Base-by-base conservation (phyloP, 2,329 filamentous ascomycete genomes). In the Ceratocystiopsis sp. region DNA sequence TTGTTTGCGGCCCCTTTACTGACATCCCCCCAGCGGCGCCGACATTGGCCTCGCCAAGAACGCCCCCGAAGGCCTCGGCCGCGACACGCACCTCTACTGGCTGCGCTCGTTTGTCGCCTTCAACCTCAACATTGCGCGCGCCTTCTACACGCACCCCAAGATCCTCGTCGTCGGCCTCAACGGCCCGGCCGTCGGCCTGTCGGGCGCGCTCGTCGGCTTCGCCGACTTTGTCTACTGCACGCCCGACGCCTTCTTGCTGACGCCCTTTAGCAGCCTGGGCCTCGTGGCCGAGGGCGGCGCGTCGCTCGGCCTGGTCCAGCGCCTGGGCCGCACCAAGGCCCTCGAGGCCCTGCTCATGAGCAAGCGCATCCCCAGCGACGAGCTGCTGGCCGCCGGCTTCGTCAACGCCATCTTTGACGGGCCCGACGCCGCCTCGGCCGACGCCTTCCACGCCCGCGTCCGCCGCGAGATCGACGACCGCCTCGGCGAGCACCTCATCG, bases 281-380 rank as follows among this genome's bases (percentile, higher is more conserved):
- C 73, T 98, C 1, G 87, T 96, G 0, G 73, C 86, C 43, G 91
- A 96, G 64, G 91, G 89, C 36, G 84, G 80, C 39, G 78, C 86
- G 0, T 84, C 78, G 15, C 67, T 77, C 44, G 84, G 79, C 0
- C 80, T 96, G 45, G 84, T 91, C 14, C 72, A 80, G 53, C 68
- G 89, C 0, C 67, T 96, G 19, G 91, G 91, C 1, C 71, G 85
- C 41, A 66, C 73, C 46, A 83, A 84, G 57, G 87, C 86, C 11
- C 93, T 93, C 56, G 91, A 96, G 67, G 89, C 91, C 13, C 70
- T 96, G 13, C 78, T 98, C 51, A 91, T 93, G 80, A 86, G 81
- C 54, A 83, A 81, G 60, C 71, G 78, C 38, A 83, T 96, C 52
- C 59, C 67, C 0, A 73, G 74, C 29, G 73, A 79, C 19, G 85